Base-by-base conservation (phyloP, 2,329 filamentous ascomycete species). In the Monosporascus sp. region DNA sequence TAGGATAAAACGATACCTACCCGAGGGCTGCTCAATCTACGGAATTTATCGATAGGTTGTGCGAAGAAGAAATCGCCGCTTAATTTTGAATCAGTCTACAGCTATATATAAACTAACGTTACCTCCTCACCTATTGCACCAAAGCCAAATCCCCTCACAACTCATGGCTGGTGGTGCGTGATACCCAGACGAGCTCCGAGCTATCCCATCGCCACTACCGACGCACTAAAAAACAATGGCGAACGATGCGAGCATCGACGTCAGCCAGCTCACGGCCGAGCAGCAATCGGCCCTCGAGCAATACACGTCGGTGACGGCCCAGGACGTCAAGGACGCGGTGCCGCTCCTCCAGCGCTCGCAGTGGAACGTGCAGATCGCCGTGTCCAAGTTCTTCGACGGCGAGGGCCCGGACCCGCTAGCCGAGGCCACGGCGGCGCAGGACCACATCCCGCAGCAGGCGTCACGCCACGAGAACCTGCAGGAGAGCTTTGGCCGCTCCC, bases 281-380 rank as follows among this genome's bases (percentile, higher is more conserved):
- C 91, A 97, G 75, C 91, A 91, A 70, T 82, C 87, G 50, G 88
- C 90, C 47, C 82, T 99, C 26, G 86, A 96, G 63, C 93, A 96
- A 66, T 96, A 91, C 71, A 90, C 86, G 17, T 82, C 88, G 50
- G 88, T 99, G 49, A 97, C 94, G 26, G 85, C 92, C 62, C 91
- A 97, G 71, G 86, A 91, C 22, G 70, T 84, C 45, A 79, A 84
- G 44, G 85, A 89, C 54, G 91, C 94, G 2, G 78, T 96, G 48
- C 84, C 89, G 1, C 71, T 99, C 5, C 78, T 99, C 2, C 82
- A 87, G 61, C 80, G 91, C 57, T 96, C 91, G 53, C 87, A 97
- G 77, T 99, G 94, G 94, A 99, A 97, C 67, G 88, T 96, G 0
- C 89, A 97, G 87, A 96, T 97, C 64, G 93, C 94, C 54, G 93